phyloP scores from a whole-genome alignment of 164 flowering plant species.

The Vitis cinerea region DNA sequence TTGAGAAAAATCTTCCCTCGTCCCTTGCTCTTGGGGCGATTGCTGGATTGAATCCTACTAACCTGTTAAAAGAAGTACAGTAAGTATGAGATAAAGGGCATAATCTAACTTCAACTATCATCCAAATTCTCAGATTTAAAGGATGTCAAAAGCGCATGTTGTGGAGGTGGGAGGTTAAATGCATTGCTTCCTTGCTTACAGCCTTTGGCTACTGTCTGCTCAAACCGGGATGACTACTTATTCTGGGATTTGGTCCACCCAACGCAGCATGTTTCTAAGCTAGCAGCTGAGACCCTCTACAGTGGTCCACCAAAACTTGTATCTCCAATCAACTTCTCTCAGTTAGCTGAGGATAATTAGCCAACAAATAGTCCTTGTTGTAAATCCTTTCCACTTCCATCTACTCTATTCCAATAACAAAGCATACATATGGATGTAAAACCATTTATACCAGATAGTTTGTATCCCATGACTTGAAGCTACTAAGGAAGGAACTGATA shows the following conservation, averaged over 20 bases:
- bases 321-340: conserved; percentile 43
- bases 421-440: too few relatives aligned
- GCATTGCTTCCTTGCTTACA: conserved; percentile 10
- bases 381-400: too few relatives aligned
- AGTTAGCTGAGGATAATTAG: conserved; percentile 22
- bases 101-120: not conserved
- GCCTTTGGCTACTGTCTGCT: conserved; percentile 25
- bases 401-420: too few relatives aligned
- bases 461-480: too few relatives aligned
- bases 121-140: conserved; percentile 30
- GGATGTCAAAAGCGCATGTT: conserved; percentile 40
- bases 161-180: conserved; percentile 43
- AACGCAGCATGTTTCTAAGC: conserved; percentile 36
- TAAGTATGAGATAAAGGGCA: too few relatives aligned
- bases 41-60: too few relatives aligned
- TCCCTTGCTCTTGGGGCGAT: not conserved
- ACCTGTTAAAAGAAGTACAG: not conserved
- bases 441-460: too few relatives aligned
- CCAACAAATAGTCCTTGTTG: not conserved
- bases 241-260: conserved; percentile 65
- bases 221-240: conserved; percentile 31
- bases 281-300: conserved; percentile 44
- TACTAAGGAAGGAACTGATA: too few relatives aligned
- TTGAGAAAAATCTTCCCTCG: not conserved
- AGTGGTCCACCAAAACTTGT: conserved; percentile 30